Conservation (phyloP, 352 stramenopile species). For the Achlya hypogyna region DNA sequence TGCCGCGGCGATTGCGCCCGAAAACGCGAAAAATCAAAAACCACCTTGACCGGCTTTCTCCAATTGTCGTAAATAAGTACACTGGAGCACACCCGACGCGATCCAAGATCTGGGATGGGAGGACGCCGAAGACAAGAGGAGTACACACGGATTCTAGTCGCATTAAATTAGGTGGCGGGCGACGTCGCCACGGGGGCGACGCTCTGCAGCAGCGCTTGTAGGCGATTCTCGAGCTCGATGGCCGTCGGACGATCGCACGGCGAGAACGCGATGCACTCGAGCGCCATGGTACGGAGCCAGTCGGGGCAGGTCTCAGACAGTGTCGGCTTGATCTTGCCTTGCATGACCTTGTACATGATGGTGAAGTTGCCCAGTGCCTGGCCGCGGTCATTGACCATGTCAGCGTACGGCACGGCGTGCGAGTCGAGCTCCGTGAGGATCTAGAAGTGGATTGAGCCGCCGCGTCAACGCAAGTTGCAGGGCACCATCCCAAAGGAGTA, state of each 20-base stretch:
- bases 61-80: no score
- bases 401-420: conserved; percentile 10
- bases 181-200: not conserved
- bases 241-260: conserved; percentile 6
- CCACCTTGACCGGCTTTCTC: no score
- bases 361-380: conserved; percentile 18
- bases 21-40: no score
- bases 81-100: no score
- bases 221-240: not conserved
- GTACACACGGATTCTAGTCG: no score
- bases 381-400: conserved; percentile 9
- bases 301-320: conserved; percentile 4
- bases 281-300: conserved; percentile 6
- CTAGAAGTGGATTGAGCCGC: not conserved
- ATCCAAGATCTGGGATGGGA: no score
- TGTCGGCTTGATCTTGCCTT: conserved; percentile 11
- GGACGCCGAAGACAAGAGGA: no score
- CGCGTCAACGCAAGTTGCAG: not conserved
- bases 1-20: not conserved
- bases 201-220: not conserved
- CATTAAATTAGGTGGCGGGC: not conserved
- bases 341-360: conserved; percentile 22
- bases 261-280: conserved; percentile 10
- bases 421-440: conserved; percentile 15
- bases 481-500: conserved; percentile 20